Evolutionary conservation across 1,139 yeast genomes (phyloP).

Genomic region (Geotrichum cucujoidarum): DNA sequence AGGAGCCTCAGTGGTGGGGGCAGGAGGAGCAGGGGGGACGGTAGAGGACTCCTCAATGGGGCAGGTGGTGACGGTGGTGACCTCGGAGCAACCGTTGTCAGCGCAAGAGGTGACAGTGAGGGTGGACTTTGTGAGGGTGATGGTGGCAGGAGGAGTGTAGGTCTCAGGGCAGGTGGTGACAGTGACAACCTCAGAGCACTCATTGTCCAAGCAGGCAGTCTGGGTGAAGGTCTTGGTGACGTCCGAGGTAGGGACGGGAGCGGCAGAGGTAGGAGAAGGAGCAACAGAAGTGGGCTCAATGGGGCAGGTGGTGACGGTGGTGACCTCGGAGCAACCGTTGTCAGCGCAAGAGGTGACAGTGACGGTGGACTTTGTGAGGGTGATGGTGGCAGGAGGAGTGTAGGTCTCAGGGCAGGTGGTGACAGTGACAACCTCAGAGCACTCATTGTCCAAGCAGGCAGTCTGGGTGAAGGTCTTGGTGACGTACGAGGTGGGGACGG

Average conservation of each 20-base stretch:
- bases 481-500: neutral
- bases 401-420: slow-evolving; percentile 13
- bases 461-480: slow-evolving; percentile 4
- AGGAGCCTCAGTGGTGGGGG: slow-evolving; percentile 7
- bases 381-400: slow-evolving; percentile 1
- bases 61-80: slow-evolving; percentile 1
- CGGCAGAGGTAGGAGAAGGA: slow-evolving; percentile 1
- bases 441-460: slow-evolving; percentile 2
- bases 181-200: slow-evolving; percentile 6
- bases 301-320: slow-evolving; percentile 8
- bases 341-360: slow-evolving; percentile 14
- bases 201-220: slow-evolving; percentile 1
- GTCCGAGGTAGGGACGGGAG: neutral
- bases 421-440: slow-evolving; percentile 9
- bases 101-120: slow-evolving; percentile 14
- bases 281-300: slow-evolving; percentile 9
- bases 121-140: slow-evolving; percentile 1
- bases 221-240: slow-evolving; percentile 5
- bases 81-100: slow-evolving; percentile 1
- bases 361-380: slow-evolving; percentile 4
- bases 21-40: slow-evolving; percentile 3
- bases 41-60: neutral
- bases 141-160: slow-evolving; percentile 1
- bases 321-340: neutral
- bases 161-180: slow-evolving; percentile 15